Base-by-base conservation (phyloP, 129 eudicot genomes). In the Ambrosia artemisiifolia region DNA sequence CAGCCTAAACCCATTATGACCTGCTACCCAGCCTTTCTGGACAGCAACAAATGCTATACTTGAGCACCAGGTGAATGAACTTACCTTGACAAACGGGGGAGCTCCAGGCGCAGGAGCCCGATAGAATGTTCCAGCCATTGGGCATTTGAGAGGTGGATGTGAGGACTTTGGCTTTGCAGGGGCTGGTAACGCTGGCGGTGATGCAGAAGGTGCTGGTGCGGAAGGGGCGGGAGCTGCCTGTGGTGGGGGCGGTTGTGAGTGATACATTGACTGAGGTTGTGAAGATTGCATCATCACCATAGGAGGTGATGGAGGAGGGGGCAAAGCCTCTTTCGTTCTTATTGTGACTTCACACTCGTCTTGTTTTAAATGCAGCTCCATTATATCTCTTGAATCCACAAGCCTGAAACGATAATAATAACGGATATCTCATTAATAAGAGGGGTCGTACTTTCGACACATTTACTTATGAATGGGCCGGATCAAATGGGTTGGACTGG, bases 71-170 rank as follows among this genome's bases (percentile, higher is more conserved):
- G 20, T 47, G 6, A 14, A 30, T 28, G 55, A 6, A 1, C 18
- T 79, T 79, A 87, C 97, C 96, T 92, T 86, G 50, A 86, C 96
- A 75, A 88, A 86, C 3, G 96, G 65, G 19, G 96, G 83, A 74
- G 79, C 97, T 42, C 96, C 89, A 8, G 97, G 97, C 57, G 69
- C 96, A 57, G 97, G 91, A 43, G 85, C 71, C 7, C 89, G 77
- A 49, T 92, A 92, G 78, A 88, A 88, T 3, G 97, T 88, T 67
- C 97, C 97, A 8, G 96, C 88, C 94, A 92, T 88, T 60, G 97
- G 97, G 67, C 74, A 78, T 71, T 84, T 86, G 16, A 91, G 81
- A 33, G 96, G 88, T 14, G 94, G 96, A 87, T 43, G 86, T 12
- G 95, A 83, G 6, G 87, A 83, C 59, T 80, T 82, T 57, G 84